phyloP scores from a whole-genome alignment of 2,329 filamentous ascomycete genomes.

The Monilinia fructigena region DNA sequence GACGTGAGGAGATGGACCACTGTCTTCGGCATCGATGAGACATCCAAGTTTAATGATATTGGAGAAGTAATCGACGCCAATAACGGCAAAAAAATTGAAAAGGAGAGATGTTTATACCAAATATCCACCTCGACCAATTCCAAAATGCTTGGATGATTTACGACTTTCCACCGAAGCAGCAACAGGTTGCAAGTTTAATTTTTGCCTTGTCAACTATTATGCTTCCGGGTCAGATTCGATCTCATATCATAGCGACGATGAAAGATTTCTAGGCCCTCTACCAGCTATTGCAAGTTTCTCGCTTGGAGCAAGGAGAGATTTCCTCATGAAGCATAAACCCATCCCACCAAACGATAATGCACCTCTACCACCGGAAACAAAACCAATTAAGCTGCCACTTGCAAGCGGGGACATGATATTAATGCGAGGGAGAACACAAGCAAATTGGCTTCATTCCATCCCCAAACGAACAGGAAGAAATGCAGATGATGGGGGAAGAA shows the following conservation, averaged over 20 bases:
- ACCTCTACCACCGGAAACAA: slow-evolving; percentile 40
- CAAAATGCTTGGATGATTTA: slow-evolving; percentile 65
- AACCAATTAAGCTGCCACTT: slow-evolving; percentile 53
- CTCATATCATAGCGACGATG: slow-evolving; percentile 77
- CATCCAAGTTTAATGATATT: slow-evolving; percentile 55
- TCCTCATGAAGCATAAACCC: slow-evolving; percentile 77
- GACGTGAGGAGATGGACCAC: slow-evolving; percentile 60
- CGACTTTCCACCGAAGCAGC: slow-evolving; percentile 62
- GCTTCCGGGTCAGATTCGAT: slow-evolving; percentile 75
- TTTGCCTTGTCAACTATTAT: slow-evolving; percentile 82
- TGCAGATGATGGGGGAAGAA: slow-evolving; percentile 60
- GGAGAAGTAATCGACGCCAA: slow-evolving; percentile 48
- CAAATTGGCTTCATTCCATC: slow-evolving; percentile 74
- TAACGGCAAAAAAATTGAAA: slow-evolving; percentile 43
- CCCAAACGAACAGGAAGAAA: slow-evolving; percentile 69
- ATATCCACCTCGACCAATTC: slow-evolving; percentile 67
- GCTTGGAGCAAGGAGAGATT: slow-evolving; percentile 70
- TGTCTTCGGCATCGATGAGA: slow-evolving; percentile 60
- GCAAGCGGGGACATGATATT: slow-evolving; percentile 74
- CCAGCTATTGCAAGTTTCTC: slow-evolving; percentile 75
- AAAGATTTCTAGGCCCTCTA: slow-evolving; percentile 67
- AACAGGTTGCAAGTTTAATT: slow-evolving; percentile 70
- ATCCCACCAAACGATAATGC: slow-evolving; percentile 41
- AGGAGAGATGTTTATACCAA: slow-evolving; percentile 54
- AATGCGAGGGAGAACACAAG: slow-evolving; percentile 74